Evolutionary conservation across 2,329 filamentous ascomycete species (phyloP), one percentile per base, ranked within the genome.

Genomic region (Cladophialophora exuberans): DNA sequence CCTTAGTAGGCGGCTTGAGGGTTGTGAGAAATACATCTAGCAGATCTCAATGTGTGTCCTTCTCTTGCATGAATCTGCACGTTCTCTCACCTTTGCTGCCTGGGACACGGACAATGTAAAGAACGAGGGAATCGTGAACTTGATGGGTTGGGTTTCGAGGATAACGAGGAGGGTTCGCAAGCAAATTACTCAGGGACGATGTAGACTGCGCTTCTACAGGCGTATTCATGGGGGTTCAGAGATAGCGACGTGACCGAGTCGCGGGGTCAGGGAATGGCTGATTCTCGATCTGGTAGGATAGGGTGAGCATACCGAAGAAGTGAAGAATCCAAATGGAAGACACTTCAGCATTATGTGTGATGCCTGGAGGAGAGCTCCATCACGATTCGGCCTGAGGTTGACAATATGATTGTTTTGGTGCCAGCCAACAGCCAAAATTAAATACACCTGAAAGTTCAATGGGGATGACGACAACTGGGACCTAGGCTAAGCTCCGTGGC

Each of bases 51-150:
- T 45, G 42, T 26, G 26, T 35, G 36, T 55, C 46, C 51, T 35
- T 48, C 57, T 55, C 51, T 57, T 53, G 33, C 31, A 47, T 42
- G 35, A 26, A 44, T 52, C 44, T 46, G n/a, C 33, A 20, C 36
- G 6, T 53, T 31, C 15, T 55, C 49, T 58, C 77, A 92, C 90
- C 90, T 85, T 86, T 84, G 60, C 89, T 96, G 18, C 93, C 93
- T 1, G 94, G 94, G 0, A 99, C 93, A 62, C 93, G 81, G 30
- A 93, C 90, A 62, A 99, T 95, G 73, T 99, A 99, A 35, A 99
- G 81, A 2, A 86, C 85, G 46, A 97, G 72, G 3, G 90, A 85
- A 45, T 90, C 84, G 60, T 86, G 82, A 60, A 78, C 82, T 64
- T 81, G 76, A 63, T 87, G 85, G 2, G 85, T 83, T 4, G 89